Evolutionary conservation across 176 grass and related monocot genomes (phyloP).

Genomic region (Hsuehochloa calcarea): DNA sequence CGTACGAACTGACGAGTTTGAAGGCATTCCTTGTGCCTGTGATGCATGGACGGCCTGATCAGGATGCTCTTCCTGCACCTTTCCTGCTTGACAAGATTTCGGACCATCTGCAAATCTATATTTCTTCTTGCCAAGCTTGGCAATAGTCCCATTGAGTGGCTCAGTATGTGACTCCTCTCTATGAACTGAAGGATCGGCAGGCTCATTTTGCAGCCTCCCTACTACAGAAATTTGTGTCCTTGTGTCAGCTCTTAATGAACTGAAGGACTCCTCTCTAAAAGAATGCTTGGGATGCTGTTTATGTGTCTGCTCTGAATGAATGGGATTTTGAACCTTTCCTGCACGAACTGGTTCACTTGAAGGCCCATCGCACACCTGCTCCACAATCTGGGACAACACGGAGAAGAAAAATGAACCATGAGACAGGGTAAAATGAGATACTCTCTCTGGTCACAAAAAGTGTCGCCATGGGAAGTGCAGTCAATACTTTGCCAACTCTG

Average conservation of each 20-base stretch:
- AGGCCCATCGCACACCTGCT: conserved; percentile 21
- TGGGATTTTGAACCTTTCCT: conserved; percentile 19
- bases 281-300: neutral
- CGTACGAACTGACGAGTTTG: conserved; percentile 11
- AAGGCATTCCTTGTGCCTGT: conserved; percentile 22
- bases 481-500: neutral
- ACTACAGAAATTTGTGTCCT: conserved; percentile 6
- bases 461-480: neutral
- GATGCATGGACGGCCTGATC: conserved; percentile 12
- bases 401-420: conserved; percentile 24
- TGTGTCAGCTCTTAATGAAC: conserved; percentile 27
- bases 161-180: conserved; percentile 22
- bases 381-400: neutral
- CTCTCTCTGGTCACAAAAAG: conserved; percentile 20
- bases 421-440: conserved; percentile 1
- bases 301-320: conserved; percentile 18
- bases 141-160: conserved; percentile 7
- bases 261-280: conserved; percentile 38
- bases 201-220: conserved; percentile 20
- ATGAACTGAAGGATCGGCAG: conserved; percentile 14
- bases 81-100: conserved; percentile 23
- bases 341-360: conserved; percentile 32
- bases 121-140: conserved; percentile 22
- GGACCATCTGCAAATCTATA: conserved; percentile 12
- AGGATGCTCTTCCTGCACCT: conserved; percentile 17